Conservation (phyloP, 495 filamentous ascomycete species). For the Aeminium ludgeri region DNA sequence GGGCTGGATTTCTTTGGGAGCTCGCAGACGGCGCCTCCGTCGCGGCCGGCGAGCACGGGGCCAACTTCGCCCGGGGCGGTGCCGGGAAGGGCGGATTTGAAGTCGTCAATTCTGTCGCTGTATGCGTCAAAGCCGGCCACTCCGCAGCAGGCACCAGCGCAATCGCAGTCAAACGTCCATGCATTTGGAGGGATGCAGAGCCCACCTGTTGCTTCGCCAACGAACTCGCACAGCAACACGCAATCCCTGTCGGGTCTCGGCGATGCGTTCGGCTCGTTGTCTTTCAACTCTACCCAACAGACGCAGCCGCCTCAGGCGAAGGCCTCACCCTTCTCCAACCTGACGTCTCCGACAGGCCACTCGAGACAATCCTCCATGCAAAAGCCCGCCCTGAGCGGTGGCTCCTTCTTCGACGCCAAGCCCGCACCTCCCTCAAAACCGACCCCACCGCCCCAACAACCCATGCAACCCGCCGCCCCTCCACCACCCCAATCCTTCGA, state of each 20-base stretch:
- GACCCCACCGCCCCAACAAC: slow-evolving; percentile 8
- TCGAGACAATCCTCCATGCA: slow-evolving; percentile 32
- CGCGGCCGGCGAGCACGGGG: slow-evolving; percentile 53
- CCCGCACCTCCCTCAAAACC: slow-evolving; percentile 18
- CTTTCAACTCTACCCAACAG: slow-evolving; percentile 46
- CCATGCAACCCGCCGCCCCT: slow-evolving; percentile 1
- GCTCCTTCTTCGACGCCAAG: slow-evolving; percentile 55
- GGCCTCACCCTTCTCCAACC: slow-evolving; percentile 55
- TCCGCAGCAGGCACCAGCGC: slow-evolving; percentile 44
- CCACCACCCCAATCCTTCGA: slow-evolving; percentile 4
- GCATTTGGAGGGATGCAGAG: slow-evolving; percentile 55
- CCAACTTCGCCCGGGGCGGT: slow-evolving; percentile 32
- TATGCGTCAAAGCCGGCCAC: slow-evolving; percentile 53
- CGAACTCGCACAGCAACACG: slow-evolving; percentile 30
- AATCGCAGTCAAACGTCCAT: slow-evolving; percentile 40
- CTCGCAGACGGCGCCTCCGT: slow-evolving; percentile 42
- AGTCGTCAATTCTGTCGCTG: slow-evolving; percentile 89
- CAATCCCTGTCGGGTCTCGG: slow-evolving; percentile 48
- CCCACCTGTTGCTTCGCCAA: slow-evolving; percentile 23
- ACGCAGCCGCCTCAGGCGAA: slow-evolving; percentile 36
- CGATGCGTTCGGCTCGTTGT: slow-evolving; percentile 75
- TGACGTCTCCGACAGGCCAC: slow-evolving; percentile 42
- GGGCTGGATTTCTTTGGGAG: slow-evolving; percentile 87
- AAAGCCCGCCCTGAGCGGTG: slow-evolving; percentile 32
- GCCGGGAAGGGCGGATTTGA: slow-evolving; percentile 79